phyloP scores from a whole-genome alignment of 768 basidiomycete species.

The Suillus brevipes region DNA sequence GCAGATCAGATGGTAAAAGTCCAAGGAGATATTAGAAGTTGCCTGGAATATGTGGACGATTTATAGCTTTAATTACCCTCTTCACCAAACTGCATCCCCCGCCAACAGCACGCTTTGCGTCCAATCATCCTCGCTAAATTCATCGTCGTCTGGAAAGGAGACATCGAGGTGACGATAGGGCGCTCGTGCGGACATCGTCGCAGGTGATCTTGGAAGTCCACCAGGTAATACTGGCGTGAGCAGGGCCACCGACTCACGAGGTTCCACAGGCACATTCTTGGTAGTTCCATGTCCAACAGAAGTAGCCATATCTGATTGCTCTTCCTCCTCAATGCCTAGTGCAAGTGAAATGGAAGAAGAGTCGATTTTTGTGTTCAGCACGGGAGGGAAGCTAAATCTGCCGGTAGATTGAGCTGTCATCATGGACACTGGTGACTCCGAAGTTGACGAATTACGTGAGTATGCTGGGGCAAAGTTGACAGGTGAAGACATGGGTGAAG shows the following conservation, averaged over 20 bases:
- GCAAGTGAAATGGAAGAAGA: conserved; percentile 47
- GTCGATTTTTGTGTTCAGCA: conserved; percentile 63
- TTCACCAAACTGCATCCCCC: conserved; percentile 43
- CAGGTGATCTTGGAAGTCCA: conserved; percentile 30
- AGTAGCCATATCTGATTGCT: conserved; percentile 24
- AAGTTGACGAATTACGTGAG: conserved; percentile 27
- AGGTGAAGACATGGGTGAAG: conserved; percentile 43
- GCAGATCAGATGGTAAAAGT: conserved; percentile 27
- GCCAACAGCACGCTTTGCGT: conserved; percentile 70
- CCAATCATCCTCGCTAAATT: conserved; percentile 61
- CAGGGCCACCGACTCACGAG: conserved; percentile 23
- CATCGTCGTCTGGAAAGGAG: conserved; percentile 38
- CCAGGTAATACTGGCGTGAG: conserved; percentile 6
- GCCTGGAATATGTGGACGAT: conserved; percentile 12
- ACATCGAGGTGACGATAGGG: conserved; percentile 30
- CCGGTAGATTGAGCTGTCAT: conserved; percentile 60
- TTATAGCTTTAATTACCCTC: not conserved
- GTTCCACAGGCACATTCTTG: conserved; percentile 11
- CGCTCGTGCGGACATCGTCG: conserved; percentile 19
- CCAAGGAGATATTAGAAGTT: conserved; percentile 11
- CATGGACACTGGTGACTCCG: conserved; percentile 44
- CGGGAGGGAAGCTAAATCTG: conserved; percentile 50
- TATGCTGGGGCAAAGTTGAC: conserved; percentile 25
- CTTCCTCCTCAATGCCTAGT: conserved; percentile 28
- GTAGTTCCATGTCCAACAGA: conserved; percentile 14